Evolutionary conservation across 1,139 yeast genomes (phyloP), one percentile per base, ranked within the genome.

Genomic region (Hansenula anomala): DNA sequence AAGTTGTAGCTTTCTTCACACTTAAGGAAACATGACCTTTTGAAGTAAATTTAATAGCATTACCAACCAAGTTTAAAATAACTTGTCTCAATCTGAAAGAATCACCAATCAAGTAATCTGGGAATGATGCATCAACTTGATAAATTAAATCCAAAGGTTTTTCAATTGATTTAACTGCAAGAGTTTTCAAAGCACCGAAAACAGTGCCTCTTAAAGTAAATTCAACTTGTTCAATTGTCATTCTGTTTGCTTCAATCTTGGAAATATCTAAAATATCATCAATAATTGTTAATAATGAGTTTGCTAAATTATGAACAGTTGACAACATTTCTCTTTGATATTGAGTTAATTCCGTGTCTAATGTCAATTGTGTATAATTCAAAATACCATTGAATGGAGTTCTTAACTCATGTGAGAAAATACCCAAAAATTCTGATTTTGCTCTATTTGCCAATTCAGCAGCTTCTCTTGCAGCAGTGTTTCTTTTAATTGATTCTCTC

Each of bases 361-460:
- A 71, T 0, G 95, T 84, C 49, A 86, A 67, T 60, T 87, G 95
- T 1, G 95, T 86, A 94, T 87, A 87, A 56, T 95, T 95, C 54
- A 86, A 83, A 36, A 86, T 86, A 67, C 95, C 96, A 60, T 86
- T 86, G 75, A 86, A 81, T 14, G 96, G 96, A 8, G 96, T 86
- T 60, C 96, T 72, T 55, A 86, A 84, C 63, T 86, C 96, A 64
- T 86, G 96, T 3, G 95, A 86, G 80, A 87, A 86, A 55, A 86
- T 87, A 22, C 95, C 94, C 62, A 86, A 71, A 57, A 87, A 86
- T 59, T 86, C 95, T 4, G 95, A 84, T 61, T 86, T 86, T 13
- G 95, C 89, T 50, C 89, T 72, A 58, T 86, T 87, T 11, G 95
- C 95, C 54, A 85, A 69, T 56, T 87, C 95, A 23, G 95, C 95